Evolutionary conservation across 192 early-diverging fungal genomes (phyloP).

Genomic region (Dimargaris cristalligena): DNA sequence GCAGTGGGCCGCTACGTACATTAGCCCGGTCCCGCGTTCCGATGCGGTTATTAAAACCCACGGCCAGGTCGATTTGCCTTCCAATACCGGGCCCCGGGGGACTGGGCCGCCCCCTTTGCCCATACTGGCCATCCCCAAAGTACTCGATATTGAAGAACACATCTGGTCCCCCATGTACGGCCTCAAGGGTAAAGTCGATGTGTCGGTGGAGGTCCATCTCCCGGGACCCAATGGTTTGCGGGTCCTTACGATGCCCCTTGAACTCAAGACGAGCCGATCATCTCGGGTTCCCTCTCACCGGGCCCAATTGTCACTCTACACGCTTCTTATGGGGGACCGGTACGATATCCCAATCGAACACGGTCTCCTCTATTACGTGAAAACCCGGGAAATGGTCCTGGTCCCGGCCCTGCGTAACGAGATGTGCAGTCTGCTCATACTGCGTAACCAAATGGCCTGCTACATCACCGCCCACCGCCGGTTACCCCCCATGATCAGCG

Average conservation of each 20-base stretch:
- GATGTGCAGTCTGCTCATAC: slow-evolving; percentile 49
- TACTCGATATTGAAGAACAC: slow-evolving; percentile 79
- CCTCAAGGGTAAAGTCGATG: slow-evolving; percentile 84
- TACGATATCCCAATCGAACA: slow-evolving; percentile 52
- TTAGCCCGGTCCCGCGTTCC: slow-evolving; percentile 14
- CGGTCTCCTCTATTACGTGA: slow-evolving; percentile 67
- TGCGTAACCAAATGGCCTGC: slow-evolving; percentile 55
- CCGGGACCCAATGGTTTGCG: background rate
- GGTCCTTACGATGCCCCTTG: slow-evolving; percentile 52
- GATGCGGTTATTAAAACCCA: slow-evolving; percentile 14
- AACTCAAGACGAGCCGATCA: slow-evolving; percentile 71
- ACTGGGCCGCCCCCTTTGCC: background rate
- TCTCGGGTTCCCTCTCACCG: slow-evolving; percentile 43
- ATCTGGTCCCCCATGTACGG: slow-evolving; percentile 87
- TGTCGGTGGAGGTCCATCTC: slow-evolving; percentile 33
- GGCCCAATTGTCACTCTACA: slow-evolving; percentile 76
- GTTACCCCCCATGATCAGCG: slow-evolving; percentile 57
- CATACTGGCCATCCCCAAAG: slow-evolving; percentile 35
- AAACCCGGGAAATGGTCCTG: slow-evolving; percentile 39
- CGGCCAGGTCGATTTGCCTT: no score
- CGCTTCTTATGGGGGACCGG: slow-evolving; percentile 64
- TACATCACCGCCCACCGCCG: slow-evolving; percentile 21
- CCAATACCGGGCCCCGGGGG: no score
- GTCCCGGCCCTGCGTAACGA: slow-evolving; percentile 47
- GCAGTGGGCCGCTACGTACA: slow-evolving; percentile 31